A percentile compares a stretch with the other conserved stretches of the same genome.
Conservation (phyloP, 148 eudicot species). For the Chenopodium quinoa region DNA sequence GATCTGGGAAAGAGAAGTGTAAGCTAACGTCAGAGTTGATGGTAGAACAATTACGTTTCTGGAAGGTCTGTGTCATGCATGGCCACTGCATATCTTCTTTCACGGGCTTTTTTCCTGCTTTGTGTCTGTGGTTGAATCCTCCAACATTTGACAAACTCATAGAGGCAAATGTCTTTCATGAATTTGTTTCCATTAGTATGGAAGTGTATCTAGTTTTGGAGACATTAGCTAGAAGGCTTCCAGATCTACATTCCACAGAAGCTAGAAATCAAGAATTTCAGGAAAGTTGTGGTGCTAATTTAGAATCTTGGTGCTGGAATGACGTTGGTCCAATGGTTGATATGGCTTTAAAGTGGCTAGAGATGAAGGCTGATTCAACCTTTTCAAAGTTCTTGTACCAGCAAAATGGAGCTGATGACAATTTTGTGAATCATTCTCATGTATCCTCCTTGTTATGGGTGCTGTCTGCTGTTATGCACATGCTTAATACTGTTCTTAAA, state of each 20-base stretch:
- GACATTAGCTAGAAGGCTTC: slow-evolving; percentile 60
- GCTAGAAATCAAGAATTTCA: slow-evolving; percentile 25
- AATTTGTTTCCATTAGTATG: slow-evolving; percentile 55
- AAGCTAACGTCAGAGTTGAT: slow-evolving; percentile 65
- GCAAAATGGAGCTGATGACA: slow-evolving; percentile 27
- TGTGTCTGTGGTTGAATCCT: slow-evolving; percentile 73
- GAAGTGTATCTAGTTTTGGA: slow-evolving; percentile 73
- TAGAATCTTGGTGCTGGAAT: slow-evolving; percentile 67
- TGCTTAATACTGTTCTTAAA: slow-evolving; percentile 58
- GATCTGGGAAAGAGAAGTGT: slow-evolving; percentile 51
- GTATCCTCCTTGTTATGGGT: slow-evolving; percentile 58
- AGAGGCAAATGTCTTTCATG: slow-evolving; percentile 47
- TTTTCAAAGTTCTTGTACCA: slow-evolving; percentile 33
- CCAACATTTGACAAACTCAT: slow-evolving; percentile 60
- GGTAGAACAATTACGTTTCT: slow-evolving; percentile 78
- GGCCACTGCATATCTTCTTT: slow-evolving; percentile 66
- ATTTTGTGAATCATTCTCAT: slow-evolving; percentile 17
- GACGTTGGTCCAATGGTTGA: slow-evolving; percentile 75
- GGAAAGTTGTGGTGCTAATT: slow-evolving; percentile 33
- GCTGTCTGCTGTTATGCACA: slow-evolving; percentile 62
- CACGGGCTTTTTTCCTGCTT: slow-evolving; percentile 61
- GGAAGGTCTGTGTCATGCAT: slow-evolving; percentile 79
- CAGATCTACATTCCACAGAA: slow-evolving; percentile 43
- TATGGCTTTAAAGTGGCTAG: slow-evolving; percentile 65
- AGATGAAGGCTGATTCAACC: slow-evolving; percentile 36